A percentile compares a stretch with the other conserved stretches of the same genome.
phyloP scores from a whole-genome alignment of 2,329 filamentous ascomycete species.

The Volutella citrinella region DNA sequence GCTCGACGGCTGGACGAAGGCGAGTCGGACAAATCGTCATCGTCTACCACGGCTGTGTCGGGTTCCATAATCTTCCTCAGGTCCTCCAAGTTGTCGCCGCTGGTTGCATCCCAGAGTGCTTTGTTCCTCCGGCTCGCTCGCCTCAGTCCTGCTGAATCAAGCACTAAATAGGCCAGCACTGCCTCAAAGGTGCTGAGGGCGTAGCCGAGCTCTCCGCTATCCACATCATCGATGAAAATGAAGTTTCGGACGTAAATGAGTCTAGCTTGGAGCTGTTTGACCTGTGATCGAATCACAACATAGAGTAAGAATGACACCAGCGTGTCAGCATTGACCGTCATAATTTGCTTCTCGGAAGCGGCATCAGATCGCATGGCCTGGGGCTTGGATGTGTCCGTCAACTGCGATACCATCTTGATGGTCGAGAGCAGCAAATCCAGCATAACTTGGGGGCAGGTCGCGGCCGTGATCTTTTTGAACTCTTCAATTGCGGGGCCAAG shows the following conservation, averaged over 20 bases:
- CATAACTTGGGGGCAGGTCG: slow-evolving; percentile 86
- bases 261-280: slow-evolving; percentile 82
- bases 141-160: slow-evolving; percentile 77
- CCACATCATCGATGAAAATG: slow-evolving; percentile 96
- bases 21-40: slow-evolving; percentile 40
- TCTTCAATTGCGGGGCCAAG: slow-evolving; percentile 79
- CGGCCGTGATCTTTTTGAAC: slow-evolving; percentile 79
- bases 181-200: slow-evolving; percentile 94
- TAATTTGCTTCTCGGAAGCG: slow-evolving; percentile 50
- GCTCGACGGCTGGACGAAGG: slow-evolving; percentile 41
- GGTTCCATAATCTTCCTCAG: slow-evolving; percentile 80
- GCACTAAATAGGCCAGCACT: slow-evolving; percentile 81
- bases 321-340: slow-evolving; percentile 79
- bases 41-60: slow-evolving; percentile 46
- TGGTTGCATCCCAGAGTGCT: slow-evolving; percentile 81
- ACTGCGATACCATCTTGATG: slow-evolving; percentile 76
- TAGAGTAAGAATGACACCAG: slow-evolving; percentile 87
- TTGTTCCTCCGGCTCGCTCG: slow-evolving; percentile 84
- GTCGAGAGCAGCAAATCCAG: slow-evolving; percentile 74
- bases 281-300: slow-evolving; percentile 87
- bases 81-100: slow-evolving; percentile 70
- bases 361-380: slow-evolving; percentile 32
- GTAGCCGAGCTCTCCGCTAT: slow-evolving; percentile 94
- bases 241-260: slow-evolving; percentile 96
- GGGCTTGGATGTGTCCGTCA: slow-evolving; percentile 50